Conservation (phyloP, 352 stramenopile genomes). For the Pythium scleroteichum region DNA sequence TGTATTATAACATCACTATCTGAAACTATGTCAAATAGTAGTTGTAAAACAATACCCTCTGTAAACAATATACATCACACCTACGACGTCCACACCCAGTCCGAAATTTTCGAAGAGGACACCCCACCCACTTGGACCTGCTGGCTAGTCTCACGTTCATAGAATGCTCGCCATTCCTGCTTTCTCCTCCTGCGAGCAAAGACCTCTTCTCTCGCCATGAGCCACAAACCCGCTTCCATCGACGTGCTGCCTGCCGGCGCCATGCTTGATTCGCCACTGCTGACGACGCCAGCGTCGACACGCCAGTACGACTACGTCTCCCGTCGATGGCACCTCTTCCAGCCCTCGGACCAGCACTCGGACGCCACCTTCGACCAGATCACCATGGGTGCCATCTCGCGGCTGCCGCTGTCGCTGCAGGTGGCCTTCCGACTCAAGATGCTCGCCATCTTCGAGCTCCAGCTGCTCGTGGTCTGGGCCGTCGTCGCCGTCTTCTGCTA, state of each 20-base stretch:
- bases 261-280: neutral
- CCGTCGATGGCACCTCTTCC: constrained; percentile 7
- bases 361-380: neutral
- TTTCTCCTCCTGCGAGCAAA: too few relatives aligned
- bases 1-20: too few relatives aligned
- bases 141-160: too few relatives aligned
- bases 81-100: neutral
- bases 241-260: neutral
- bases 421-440: constrained; percentile 30
- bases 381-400: constrained; percentile 11
- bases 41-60: too few relatives aligned
- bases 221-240: neutral
- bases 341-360: neutral
- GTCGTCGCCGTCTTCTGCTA: constrained; percentile 18
- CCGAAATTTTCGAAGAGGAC: too few relatives aligned
- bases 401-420: constrained; percentile 25
- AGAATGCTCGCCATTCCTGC: too few relatives aligned
- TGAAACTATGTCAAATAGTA: too few relatives aligned
- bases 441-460: constrained; percentile 30
- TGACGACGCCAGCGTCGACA: neutral
- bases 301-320: constrained; percentile 11
- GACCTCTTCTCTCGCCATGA: too few relatives aligned
- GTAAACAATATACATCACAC: too few relatives aligned
- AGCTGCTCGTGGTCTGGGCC: constrained; percentile 17
- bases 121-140: too few relatives aligned